Conservation (phyloP, 306 rosid genomes). For the Potentilla sterilis region DNA sequence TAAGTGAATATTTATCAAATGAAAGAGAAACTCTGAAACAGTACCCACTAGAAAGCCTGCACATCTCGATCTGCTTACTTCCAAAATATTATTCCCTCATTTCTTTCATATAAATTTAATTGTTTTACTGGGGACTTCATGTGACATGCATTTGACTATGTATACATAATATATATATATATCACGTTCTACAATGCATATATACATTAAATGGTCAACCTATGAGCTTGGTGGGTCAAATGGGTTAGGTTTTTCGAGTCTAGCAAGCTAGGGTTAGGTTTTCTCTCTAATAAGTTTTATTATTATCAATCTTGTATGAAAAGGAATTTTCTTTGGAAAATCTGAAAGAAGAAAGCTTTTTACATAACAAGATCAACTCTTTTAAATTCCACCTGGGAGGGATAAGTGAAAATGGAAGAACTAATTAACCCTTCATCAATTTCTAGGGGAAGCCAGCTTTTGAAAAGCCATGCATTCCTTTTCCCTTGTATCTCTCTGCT, state of each 20-base stretch:
- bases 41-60: slow-evolving; percentile 51
- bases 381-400: slow-evolving; percentile 26
- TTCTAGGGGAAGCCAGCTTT: slow-evolving; percentile 42
- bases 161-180: not conserved
- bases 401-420: slow-evolving; percentile 52
- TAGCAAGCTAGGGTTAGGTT: slow-evolving; percentile 8
- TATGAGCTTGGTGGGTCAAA: slow-evolving; percentile 7
- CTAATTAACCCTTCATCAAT: slow-evolving; percentile 35
- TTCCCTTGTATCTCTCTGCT: slow-evolving; percentile 38
- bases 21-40: slow-evolving; percentile 42
- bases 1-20: slow-evolving; percentile 47
- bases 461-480: slow-evolving; percentile 43
- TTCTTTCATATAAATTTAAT: slow-evolving; percentile 10
- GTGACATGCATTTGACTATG: slow-evolving; percentile 8
- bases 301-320: not conserved
- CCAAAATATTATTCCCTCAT: slow-evolving; percentile 29
- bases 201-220: slow-evolving; percentile 1
- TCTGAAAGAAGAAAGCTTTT: slow-evolving; percentile 13
- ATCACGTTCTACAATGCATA: not conserved
- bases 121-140: not conserved
- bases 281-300: not conserved
- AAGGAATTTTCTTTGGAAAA: not conserved
- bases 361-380: slow-evolving; percentile 21
- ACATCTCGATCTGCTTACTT: slow-evolving; percentile 13
- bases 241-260: slow-evolving; percentile 13